Base-by-base conservation (phyloP, 805 yeast genomes). In the Wilhelminamyces savonicus region DNA sequence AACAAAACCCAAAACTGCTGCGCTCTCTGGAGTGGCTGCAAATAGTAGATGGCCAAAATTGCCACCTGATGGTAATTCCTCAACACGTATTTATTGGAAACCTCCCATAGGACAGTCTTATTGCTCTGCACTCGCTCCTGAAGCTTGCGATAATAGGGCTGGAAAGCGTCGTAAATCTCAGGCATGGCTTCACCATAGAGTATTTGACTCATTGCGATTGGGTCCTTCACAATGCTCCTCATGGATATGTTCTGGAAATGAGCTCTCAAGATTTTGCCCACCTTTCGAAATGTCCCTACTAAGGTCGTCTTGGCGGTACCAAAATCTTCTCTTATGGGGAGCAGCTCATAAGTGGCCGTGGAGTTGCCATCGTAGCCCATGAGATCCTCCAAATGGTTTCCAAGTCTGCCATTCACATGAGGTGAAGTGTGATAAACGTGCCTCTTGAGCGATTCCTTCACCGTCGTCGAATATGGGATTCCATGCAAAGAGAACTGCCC, bases 21-120 rank as follows among this genome's bases (percentile, higher is more conserved):
- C 6, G 32, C n/a, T 14, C 29, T 31, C 19, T 26, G 26, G 10
- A 43, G 13, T 10, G 49, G 46, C 16, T 26, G 26, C 13, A 31
- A n/a, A 25, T 30, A 35, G 17, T 17, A 22, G 8, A 19, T 20
- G 3, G 26, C 13, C 15, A 31, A 16, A 3, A 24, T 24, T 9
- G 13, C 23, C 22, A 37, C 8, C 7, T 21, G 5, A 8, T 8
- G 19, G 12, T 32, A 28, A 18, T 34, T 31, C 7, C 21, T 15
- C 23, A 41, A 30, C 4, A 43, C 11, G 24, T 38, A 30, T 17
- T 28, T 32, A 13, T 30, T 27, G 2, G 31, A 28, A 2, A 43
- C 11, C 22, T 49, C 46, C 50, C 48, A 50, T 4, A 39, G 12
- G 5, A 38, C 28, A 4, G 26, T 18, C 22, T 37, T 43, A 3